phyloP scores from a whole-genome alignment of 805 yeast genomes.

The Candida nonsorbophila region DNA sequence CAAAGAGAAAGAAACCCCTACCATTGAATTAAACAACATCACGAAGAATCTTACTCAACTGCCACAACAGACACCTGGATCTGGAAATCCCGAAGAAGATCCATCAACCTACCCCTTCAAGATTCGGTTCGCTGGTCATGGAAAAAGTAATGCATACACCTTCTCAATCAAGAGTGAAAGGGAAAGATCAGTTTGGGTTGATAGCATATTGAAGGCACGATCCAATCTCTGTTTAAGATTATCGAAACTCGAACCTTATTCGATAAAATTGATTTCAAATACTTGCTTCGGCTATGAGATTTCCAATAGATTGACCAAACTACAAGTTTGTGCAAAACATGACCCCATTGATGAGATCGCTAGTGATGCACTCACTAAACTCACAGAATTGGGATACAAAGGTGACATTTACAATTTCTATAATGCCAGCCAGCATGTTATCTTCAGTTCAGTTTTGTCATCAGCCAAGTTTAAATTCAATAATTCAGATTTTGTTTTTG shows the following conservation, averaged over 20 bases:
- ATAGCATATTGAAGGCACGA: constrained; percentile 11
- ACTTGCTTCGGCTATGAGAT: constrained; percentile 62
- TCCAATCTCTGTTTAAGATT: constrained; percentile 23
- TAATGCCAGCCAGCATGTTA: constrained; percentile 16
- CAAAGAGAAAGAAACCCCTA: constrained; percentile 23
- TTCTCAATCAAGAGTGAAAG: constrained; percentile 41
- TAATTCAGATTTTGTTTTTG: constrained; percentile 40
- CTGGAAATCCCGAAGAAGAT: constrained; percentile 18
- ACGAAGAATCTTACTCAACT: constrained; percentile 12
- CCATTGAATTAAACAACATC: constrained; percentile 13
- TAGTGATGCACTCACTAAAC: constrained; percentile 13
- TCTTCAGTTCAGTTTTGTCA: constrained; percentile 36
- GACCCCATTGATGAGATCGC: constrained; percentile 44
- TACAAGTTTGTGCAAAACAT: constrained; percentile 48
- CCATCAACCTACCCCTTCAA: constrained; percentile 41
- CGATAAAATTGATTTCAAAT: constrained; percentile 49
- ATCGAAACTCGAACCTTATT: constrained; percentile 47
- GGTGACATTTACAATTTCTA: constrained; percentile 20
- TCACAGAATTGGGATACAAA: constrained; percentile 16
- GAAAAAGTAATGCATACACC: constrained; percentile 49
- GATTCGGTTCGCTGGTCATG: constrained; percentile 50
- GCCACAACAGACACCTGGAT: constrained; percentile 8
- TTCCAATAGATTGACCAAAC: constrained; percentile 40
- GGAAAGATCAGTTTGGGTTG: constrained; percentile 58
- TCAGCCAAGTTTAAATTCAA: constrained; percentile 42